Conservation (phyloP, 2,329 filamentous ascomycete species). For the Cadophora luteo-olivacea region DNA sequence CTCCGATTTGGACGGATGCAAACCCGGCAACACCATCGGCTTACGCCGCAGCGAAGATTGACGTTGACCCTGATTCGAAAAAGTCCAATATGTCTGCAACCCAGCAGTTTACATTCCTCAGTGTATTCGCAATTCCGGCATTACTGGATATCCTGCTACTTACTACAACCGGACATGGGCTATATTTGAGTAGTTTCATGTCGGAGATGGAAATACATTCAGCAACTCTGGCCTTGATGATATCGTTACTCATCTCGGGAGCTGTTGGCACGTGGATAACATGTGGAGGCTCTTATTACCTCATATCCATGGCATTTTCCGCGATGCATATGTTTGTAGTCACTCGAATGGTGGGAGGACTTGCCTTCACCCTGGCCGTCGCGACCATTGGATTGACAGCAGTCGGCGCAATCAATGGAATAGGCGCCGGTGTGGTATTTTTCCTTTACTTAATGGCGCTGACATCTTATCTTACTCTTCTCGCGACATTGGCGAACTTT, state of each 20-base stretch:
- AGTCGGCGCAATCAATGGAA: constrained; percentile 19
- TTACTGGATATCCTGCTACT: constrained; percentile 30
- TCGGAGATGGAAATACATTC: constrained; percentile 20
- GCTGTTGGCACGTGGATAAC: constrained; percentile 33
- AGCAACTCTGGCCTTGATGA: constrained; percentile 31
- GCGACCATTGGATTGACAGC: constrained; percentile 23
- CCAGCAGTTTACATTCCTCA: constrained; percentile 51
- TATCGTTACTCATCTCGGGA: constrained; percentile 30
- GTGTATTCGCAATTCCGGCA: constrained; percentile 58
- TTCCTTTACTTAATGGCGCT: constrained; percentile 30
- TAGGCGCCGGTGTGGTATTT: constrained; percentile 26
- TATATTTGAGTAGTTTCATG: constrained; percentile 30
- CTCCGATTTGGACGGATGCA: constrained; percentile 56
- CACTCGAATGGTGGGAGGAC: constrained; percentile 27
- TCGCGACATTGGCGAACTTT: constrained; percentile 30
- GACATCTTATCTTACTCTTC: constrained; percentile 27
- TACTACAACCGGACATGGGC: constrained; percentile 29
- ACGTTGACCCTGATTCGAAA: constrained; percentile 55
- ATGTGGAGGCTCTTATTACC: constrained; percentile 32
- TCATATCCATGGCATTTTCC: constrained; percentile 33
- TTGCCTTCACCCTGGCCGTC: constrained; percentile 30
- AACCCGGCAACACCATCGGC: constrained; percentile 55
- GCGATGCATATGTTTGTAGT: constrained; percentile 33
- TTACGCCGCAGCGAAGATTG: constrained; percentile 58
- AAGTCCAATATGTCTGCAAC: constrained; percentile 49